These are phyloP conservation scores for Talaromyces sp. DNA, from an alignment of 2,329 filamentous ascomycete species.

Conservation along the genomic window DNA sequence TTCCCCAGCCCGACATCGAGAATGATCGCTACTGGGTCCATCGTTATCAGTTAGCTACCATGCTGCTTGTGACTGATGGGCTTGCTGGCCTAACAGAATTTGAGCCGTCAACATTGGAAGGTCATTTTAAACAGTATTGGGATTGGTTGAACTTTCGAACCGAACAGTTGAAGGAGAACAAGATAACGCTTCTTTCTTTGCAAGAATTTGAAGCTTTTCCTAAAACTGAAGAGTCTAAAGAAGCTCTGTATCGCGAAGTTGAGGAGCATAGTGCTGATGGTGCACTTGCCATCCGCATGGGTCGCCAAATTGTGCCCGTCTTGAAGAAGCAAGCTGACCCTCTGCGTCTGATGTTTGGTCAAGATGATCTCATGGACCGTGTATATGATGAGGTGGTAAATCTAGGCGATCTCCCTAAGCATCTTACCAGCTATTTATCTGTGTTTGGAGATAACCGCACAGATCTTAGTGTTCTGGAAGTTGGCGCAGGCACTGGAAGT, in stretches of 20 bases:
- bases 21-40: slow-evolving; percentile 16
- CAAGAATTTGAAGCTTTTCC: slow-evolving; percentile 17
- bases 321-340: slow-evolving; percentile 25
- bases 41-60: slow-evolving; percentile 22
- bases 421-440: slow-evolving; percentile 15
- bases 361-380: slow-evolving; percentile 24
- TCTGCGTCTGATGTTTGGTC: slow-evolving; percentile 28
- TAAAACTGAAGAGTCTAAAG: slow-evolving; percentile 16
- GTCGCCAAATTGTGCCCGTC: slow-evolving; percentile 23
- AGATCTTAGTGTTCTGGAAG: slow-evolving; percentile 32
- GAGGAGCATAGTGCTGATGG: slow-evolving; percentile 22
- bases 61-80: slow-evolving; percentile 25
- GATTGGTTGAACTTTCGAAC: slow-evolving; percentile 23
- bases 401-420: slow-evolving; percentile 17
- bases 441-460: slow-evolving; percentile 20
- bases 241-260: slow-evolving; percentile 18
- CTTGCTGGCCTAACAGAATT: slow-evolving; percentile 17
- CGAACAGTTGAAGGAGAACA: slow-evolving; percentile 14
- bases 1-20: slow-evolving; percentile 5
- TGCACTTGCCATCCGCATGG: slow-evolving; percentile 25
- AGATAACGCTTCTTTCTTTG: slow-evolving; percentile 20
- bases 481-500: slow-evolving; percentile 42
- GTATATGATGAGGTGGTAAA: slow-evolving; percentile 23
- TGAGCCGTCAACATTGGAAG: slow-evolving; percentile 14
- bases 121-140: slow-evolving; percentile 23